Conservation (phyloP, 805 yeast genomes). For the Kregervanrija pseudodelftensis region DNA sequence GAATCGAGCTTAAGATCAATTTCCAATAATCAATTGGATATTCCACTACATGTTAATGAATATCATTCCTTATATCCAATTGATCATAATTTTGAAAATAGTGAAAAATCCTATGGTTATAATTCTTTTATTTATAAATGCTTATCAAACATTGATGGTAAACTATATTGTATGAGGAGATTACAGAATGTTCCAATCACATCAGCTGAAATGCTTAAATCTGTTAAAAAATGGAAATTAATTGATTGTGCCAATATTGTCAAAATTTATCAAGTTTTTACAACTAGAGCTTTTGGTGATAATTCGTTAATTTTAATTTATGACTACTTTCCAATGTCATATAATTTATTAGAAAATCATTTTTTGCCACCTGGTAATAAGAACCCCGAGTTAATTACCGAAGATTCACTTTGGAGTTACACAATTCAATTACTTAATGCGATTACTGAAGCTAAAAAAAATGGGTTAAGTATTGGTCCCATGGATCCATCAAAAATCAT, state of each 20-base stretch:
- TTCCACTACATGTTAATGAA: conserved; percentile 73
- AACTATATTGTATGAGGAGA: conserved; percentile 67
- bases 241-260: conserved; percentile 54
- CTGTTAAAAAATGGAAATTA: conserved; percentile 62
- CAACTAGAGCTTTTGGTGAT: conserved; percentile 81
- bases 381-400: conserved; percentile 47
- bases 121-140: conserved; percentile 70
- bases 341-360: conserved; percentile 65
- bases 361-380: conserved; percentile 34
- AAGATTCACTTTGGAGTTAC: conserved; percentile 67
- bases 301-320: conserved; percentile 68
- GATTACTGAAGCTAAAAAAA: conserved; percentile 54
- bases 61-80: conserved; percentile 85
- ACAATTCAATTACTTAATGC: conserved; percentile 71
- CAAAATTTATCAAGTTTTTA: conserved; percentile 70
- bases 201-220: conserved; percentile 52
- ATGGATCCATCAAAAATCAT: conserved; percentile 64
- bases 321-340: conserved; percentile 77
- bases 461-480: conserved; percentile 56
- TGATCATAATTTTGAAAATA: conserved; percentile 41
- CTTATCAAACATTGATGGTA: conserved; percentile 70
- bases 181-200: conserved; percentile 51
- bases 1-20: conserved; percentile 68
- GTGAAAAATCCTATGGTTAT: conserved; percentile 41
- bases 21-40: conserved; percentile 38